A percentile compares a stretch with the other conserved stretches of the same genome.
These are phyloP conservation scores for Gossypium raimondii DNA, from an alignment of 345 rosid genomes.

Conservation along the genomic window DNA sequence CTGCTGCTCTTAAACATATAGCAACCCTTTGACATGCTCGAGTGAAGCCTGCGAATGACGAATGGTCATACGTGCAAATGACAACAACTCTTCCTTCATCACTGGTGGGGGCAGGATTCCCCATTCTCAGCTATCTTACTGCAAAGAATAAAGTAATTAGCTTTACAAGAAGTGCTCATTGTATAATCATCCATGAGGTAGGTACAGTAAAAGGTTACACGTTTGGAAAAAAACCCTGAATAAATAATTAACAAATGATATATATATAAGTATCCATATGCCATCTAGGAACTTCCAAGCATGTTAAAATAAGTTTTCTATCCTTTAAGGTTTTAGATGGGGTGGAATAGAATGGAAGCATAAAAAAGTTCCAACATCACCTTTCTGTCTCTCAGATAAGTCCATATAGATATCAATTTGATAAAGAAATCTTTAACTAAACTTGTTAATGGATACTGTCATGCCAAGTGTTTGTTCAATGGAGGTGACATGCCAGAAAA, in stretches of 20 bases:
- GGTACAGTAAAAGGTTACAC: neutral
- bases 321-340: no score
- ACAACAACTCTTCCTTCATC: neutral
- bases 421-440: neutral
- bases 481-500: neutral
- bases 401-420: neutral
- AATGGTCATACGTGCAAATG: constrained; percentile 11
- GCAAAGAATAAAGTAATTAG: neutral
- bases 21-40: neutral
- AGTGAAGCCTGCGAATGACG: constrained; percentile 10
- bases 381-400: constrained; percentile 22
- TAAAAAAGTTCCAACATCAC: constrained; percentile 13
- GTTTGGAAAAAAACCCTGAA: no score
- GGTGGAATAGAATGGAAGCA: constrained; percentile 25
- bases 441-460: constrained; percentile 1
- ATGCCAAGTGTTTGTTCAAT: neutral
- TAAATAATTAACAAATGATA: neutral
- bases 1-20: neutral
- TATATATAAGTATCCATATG: neutral
- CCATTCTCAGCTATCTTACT: constrained; percentile 13
- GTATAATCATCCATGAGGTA: neutral
- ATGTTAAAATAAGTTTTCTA: constrained; percentile 1
- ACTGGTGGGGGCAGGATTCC: neutral
- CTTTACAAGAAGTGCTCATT: neutral
- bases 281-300: constrained; percentile 1